phyloP scores from a whole-genome alignment of 177 flowering plant genomes.

The Vitis hybrid region DNA sequence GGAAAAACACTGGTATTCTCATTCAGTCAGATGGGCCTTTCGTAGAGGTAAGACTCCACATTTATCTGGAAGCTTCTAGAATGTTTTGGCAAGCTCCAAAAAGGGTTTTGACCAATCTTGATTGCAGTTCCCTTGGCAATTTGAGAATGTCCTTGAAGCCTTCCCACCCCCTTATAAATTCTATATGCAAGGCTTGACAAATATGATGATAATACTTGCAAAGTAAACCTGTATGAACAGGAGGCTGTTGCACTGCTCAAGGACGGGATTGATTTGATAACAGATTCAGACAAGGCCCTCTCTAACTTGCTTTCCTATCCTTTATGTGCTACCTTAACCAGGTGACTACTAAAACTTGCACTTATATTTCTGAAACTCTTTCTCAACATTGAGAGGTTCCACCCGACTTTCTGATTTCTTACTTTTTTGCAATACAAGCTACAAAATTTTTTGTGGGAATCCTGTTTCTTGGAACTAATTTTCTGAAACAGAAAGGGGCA shows the following conservation, averaged over 20 bases:
- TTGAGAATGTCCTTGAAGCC: too few species aligned
- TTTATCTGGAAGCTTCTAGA: not conserved
- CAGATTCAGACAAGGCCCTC: constrained; percentile 77
- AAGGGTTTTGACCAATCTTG: too few species aligned
- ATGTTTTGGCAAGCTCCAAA: not conserved
- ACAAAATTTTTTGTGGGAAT: not conserved
- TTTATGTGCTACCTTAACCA: constrained; percentile 53
- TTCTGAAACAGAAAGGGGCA: too few species aligned
- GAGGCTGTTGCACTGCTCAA: constrained; percentile 77
- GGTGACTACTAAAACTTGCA: constrained; percentile 39
- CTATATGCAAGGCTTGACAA: not conserved
- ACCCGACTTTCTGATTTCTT: not conserved
- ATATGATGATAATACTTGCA: constrained; percentile 1
- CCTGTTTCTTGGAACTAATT: too few species aligned
- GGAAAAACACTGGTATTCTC: constrained; percentile 76
- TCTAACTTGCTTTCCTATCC: constrained; percentile 83
- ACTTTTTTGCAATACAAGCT: not conserved
- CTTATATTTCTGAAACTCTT: not conserved
- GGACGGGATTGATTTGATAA: constrained; percentile 81
- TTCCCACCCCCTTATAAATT: too few species aligned
- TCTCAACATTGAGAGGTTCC: not conserved
- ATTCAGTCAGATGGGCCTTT: constrained; percentile 66
- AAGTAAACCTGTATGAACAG: constrained; percentile 34
- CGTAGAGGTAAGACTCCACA: constrained; percentile 49
- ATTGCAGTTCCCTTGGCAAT: too few species aligned